These are phyloP conservation scores for Aspergillus proliferans DNA, from an alignment of 2,329 filamentous ascomycete species.

Conservation along the genomic window DNA sequence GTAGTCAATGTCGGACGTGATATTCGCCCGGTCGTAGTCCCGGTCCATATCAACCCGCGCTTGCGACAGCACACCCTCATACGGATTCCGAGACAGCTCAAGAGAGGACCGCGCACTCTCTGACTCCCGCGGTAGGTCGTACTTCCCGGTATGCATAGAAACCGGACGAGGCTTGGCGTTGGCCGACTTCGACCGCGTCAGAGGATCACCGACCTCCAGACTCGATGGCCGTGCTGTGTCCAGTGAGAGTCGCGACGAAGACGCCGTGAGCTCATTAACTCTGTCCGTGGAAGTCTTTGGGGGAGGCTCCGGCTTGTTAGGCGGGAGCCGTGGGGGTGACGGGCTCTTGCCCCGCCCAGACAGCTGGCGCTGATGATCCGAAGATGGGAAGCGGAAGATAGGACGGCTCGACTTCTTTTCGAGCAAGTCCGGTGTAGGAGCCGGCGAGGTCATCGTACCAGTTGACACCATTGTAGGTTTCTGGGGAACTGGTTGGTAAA, in stretches of 20 bases:
- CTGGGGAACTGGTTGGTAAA: slow-evolving; percentile 42
- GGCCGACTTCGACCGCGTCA: slow-evolving; percentile 56
- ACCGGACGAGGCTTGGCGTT: slow-evolving; percentile 64
- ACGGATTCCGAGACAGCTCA: slow-evolving; percentile 27
- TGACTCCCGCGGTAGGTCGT: slow-evolving; percentile 74
- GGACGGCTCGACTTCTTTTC: slow-evolving; percentile 33
- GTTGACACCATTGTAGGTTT: slow-evolving; percentile 57
- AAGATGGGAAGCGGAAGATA: slow-evolving; percentile 50
- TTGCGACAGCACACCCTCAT: slow-evolving; percentile 31
- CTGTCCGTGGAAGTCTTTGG: slow-evolving; percentile 46
- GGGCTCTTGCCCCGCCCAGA: slow-evolving; percentile 20
- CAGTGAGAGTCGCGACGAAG: slow-evolving; percentile 61
- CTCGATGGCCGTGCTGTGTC: slow-evolving; percentile 62
- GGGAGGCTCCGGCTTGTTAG: slow-evolving; percentile 41
- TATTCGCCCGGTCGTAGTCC: slow-evolving; percentile 45
- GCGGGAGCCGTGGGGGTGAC: slow-evolving; percentile 27
- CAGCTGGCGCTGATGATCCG: slow-evolving; percentile 42
- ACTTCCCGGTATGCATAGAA: slow-evolving; percentile 75
- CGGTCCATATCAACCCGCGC: slow-evolving; percentile 31
- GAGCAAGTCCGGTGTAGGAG: slow-evolving; percentile 34
- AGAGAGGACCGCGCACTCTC: slow-evolving; percentile 51
- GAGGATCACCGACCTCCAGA: slow-evolving; percentile 54
- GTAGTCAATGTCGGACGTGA: slow-evolving; percentile 76
- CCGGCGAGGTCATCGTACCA: slow-evolving; percentile 70
- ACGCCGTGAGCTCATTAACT: slow-evolving; percentile 50